Percentiles rank a stretch among this genome's conserved stretches.
phyloP scores from a whole-genome alignment of 176 grass and related monocot species.

The Metroxylon sagu region DNA sequence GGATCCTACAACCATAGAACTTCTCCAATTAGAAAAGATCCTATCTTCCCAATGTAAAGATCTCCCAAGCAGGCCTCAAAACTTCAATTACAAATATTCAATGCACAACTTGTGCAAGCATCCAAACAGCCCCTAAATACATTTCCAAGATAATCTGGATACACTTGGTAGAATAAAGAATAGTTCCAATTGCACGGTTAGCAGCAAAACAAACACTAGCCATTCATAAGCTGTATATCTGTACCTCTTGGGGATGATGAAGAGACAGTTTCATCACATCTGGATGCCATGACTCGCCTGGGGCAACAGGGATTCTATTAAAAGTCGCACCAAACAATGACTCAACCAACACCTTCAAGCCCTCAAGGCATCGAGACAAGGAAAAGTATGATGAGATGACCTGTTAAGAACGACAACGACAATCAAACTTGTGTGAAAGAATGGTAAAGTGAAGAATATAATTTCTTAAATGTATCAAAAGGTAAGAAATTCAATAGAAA shows the following conservation, averaged over 20 bases:
- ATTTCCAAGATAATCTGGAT: too few species aligned
- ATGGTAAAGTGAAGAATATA: conserved; percentile 10
- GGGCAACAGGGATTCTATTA: conserved; percentile 47
- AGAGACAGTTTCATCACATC: conserved; percentile 93
- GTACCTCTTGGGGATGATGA: conserved; percentile 83
- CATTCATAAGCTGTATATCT: not conserved
- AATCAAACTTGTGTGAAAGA: conserved; percentile 6
- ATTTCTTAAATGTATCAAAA: not conserved
- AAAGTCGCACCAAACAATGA: conserved; percentile 94
- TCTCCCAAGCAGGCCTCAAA: too few species aligned
- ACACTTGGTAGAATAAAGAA: too few species aligned
- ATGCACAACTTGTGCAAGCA: too few species aligned
- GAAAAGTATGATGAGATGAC: conserved; percentile 73
- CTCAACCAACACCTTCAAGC: conserved; percentile 76
- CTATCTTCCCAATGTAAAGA: too few species aligned
- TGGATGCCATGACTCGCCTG: conserved; percentile 84
- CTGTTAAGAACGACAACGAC: conserved; percentile 27
- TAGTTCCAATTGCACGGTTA: too few species aligned
- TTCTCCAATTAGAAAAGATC: too few species aligned
- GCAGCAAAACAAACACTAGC: not conserved
- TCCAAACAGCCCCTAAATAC: too few species aligned
- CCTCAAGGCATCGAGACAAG: conserved; percentile 62
- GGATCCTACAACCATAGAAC: too few species aligned
- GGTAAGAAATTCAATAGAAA: not conserved
- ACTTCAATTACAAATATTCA: too few species aligned